These are phyloP conservation scores for Jatropha multifida DNA, from an alignment of 441 rosid species.

Conservation along the genomic window DNA sequence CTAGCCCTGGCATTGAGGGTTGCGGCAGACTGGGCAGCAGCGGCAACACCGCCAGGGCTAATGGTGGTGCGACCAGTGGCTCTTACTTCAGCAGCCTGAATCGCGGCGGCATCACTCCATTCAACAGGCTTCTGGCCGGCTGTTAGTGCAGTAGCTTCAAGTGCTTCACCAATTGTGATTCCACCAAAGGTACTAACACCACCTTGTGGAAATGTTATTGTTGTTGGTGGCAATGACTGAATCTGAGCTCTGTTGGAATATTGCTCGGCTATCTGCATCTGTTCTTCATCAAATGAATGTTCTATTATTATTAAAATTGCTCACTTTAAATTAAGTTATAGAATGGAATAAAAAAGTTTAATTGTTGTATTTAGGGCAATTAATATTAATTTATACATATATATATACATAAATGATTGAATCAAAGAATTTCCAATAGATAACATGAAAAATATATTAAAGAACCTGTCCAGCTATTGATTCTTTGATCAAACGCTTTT, in stretches of 20 bases:
- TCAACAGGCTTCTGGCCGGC: slow-evolving; percentile 60
- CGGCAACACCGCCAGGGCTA: slow-evolving; percentile 49
- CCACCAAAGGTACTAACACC: slow-evolving; percentile 19
- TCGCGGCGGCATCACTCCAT: slow-evolving; percentile 61
- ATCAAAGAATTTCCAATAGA: not conserved
- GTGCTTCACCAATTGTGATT: slow-evolving; percentile 82
- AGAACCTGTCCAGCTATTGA: slow-evolving; percentile 36
- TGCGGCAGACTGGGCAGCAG: slow-evolving; percentile 66
- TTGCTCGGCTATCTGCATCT: slow-evolving; percentile 33
- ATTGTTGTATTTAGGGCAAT: no score
- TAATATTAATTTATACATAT: no score
- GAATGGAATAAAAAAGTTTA: no score
- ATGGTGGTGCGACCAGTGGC: slow-evolving; percentile 61
- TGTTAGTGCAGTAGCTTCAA: slow-evolving; percentile 69
- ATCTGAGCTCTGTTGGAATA: slow-evolving; percentile 21
- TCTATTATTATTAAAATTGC: no score
- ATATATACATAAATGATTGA: not conserved
- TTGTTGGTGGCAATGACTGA: not conserved
- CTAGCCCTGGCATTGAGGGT: slow-evolving; percentile 39
- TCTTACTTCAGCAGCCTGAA: slow-evolving; percentile 69
- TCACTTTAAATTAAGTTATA: no score
- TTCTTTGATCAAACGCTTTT: slow-evolving; percentile 30
- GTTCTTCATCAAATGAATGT: not conserved
- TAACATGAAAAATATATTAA: not conserved
- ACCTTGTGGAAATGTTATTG: slow-evolving; percentile 8